A percentile compares a stretch with the other conserved stretches of the same genome.
Evolutionary conservation across 2,329 filamentous ascomycete species (phyloP).

Genomic region (Calonectria pseudoreteaudii): DNA sequence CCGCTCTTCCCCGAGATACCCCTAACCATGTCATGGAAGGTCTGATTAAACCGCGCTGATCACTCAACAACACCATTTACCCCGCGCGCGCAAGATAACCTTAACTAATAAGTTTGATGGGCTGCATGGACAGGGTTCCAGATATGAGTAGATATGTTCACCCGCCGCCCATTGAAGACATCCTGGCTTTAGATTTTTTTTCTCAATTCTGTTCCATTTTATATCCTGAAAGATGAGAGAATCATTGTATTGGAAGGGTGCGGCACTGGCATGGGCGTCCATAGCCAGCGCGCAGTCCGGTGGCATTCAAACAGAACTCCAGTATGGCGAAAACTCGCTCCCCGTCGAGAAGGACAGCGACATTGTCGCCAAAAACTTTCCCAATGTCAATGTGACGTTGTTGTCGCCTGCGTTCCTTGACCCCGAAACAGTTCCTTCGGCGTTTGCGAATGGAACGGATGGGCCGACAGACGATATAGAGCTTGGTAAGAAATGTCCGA

Average conservation of each 20-base stretch:
- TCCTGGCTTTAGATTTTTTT: too few species aligned
- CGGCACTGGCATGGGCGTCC: not conserved
- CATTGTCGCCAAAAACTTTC: not conserved
- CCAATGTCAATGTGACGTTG: not conserved
- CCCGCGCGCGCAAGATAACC: not conserved
- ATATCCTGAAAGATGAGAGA: not conserved
- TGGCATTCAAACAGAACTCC: not conserved
- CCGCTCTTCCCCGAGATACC: not conserved
- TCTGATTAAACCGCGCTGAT: not conserved
- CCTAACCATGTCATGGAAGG: not conserved
- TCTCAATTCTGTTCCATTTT: not conserved
- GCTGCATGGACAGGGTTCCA: too few species aligned
- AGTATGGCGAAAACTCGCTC: not conserved
- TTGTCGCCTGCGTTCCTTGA: not conserved
- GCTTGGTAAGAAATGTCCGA: not conserved
- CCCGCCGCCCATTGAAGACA: not conserved
- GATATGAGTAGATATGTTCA: not conserved
- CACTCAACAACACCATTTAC: not conserved
- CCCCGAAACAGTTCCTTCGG: not conserved
- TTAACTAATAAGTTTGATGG: not conserved
- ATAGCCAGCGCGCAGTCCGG: not conserved
- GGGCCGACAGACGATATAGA: constrained; percentile 1
- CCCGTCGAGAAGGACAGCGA: not conserved
- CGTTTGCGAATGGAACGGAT: not conserved
- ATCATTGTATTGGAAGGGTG: not conserved